Percentiles rank a stretch among this genome's conserved stretches.
Conservation (phyloP, 148 eudicot genomes). For the Rhododendron ferrugineum region DNA sequence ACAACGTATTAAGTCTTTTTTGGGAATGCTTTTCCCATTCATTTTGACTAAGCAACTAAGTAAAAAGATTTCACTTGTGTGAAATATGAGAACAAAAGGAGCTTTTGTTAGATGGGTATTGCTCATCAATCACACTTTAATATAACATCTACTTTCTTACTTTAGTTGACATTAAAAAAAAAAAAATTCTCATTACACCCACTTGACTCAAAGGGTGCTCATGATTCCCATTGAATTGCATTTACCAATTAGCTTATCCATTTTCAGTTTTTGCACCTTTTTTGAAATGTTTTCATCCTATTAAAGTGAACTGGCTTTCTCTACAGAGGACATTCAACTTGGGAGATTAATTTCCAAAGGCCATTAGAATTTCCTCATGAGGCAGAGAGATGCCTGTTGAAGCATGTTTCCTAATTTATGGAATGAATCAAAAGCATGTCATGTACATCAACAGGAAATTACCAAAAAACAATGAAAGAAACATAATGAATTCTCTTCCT, state of each 20-base stretch:
- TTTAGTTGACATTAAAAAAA: neutral
- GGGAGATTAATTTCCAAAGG: neutral
- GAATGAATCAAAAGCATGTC: neutral
- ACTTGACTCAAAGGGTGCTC: neutral
- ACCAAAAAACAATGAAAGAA: neutral
- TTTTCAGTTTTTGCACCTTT: neutral
- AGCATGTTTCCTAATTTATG: neutral
- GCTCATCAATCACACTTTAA: conserved; percentile 1
- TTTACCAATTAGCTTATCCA: neutral
- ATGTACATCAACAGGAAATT: too few species aligned
- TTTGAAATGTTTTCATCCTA: neutral
- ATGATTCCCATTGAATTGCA: neutral
- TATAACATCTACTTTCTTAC: neutral
- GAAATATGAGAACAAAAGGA: neutral
- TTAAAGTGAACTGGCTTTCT: neutral
- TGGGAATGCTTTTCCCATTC: neutral
- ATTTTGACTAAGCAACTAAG: neutral
- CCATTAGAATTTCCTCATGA: neutral
- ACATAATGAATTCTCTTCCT: neutral
- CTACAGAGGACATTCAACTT: neutral
- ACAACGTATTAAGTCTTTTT: neutral
- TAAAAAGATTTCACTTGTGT: neutral
- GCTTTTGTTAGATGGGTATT: neutral
- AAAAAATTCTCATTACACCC: neutral
- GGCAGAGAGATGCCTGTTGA: neutral